Evolutionary conservation across 306 rosid genomes (phyloP).

Genomic region (Luffa acutangula): DNA sequence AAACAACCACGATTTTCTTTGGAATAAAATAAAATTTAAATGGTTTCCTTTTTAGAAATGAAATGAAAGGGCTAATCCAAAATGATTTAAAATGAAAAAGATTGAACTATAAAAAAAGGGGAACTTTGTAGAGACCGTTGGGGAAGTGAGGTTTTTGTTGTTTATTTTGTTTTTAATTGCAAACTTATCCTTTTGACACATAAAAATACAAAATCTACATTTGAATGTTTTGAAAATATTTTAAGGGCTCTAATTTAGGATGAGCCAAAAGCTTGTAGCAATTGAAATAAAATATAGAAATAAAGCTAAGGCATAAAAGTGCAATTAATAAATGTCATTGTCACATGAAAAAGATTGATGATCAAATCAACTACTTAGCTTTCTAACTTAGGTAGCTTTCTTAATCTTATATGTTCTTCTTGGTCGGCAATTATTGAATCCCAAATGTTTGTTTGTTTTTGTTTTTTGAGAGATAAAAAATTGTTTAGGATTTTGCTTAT

Average conservation of each 20-base stretch:
- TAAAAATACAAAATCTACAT: neutral
- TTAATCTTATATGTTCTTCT: neutral
- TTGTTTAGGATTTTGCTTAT: no score
- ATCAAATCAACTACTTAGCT: neutral
- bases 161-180: slow-evolving; percentile 4
- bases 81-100: neutral
- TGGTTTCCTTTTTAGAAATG: neutral
- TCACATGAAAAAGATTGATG: neutral
- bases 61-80: neutral
- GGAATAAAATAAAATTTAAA: no score
- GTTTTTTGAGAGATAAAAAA: no score
- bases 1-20: no score
- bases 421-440: neutral
- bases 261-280: neutral
- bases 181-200: slow-evolving; percentile 1
- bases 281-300: neutral
- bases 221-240: neutral
- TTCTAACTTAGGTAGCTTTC: neutral
- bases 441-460: no score
- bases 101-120: neutral
- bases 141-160: neutral
- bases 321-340: neutral
- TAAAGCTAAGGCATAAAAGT: neutral
- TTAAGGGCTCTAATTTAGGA: neutral
- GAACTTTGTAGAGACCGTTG: neutral